Base-by-base conservation (phyloP, 768 basidiomycete species). In the Termitomyces sp. region DNA sequence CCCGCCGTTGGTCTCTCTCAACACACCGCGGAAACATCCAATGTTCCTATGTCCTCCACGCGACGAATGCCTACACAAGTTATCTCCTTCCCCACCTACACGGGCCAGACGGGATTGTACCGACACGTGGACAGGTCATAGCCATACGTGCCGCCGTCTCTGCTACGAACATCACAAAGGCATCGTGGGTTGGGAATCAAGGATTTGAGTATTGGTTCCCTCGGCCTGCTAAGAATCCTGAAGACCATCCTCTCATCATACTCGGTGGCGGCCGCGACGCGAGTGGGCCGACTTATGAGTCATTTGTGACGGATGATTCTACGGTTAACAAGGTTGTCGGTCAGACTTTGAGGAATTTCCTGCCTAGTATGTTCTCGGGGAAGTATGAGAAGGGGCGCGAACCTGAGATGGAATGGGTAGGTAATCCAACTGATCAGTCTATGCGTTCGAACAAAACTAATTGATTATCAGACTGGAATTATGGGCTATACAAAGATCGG, bases 121-220 rank as follows among this genome's bases (percentile, higher is more conserved):
- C 90, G 0, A 82, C 82, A 1, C 84, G 91, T 11, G 90, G 85
- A 0, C 91, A 93, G 63, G 74, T 87, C 45, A 70, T 74, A 58
- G 75, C 78, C 3, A 57, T 74, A 21, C 77, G 77, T n/a, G 70
- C 67, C 8, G 56, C 62, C 5, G 77, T 76, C 0, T 59, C 73
- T 1, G 53, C 70, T 2, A 64, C 72, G 8, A 64, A 74, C 17
- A 66, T 85, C 32, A 74, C 73, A 14, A 75, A 68, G 56, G 59
- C 66, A 40, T 70, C 78, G 3, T 85, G 81, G 82, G 70, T 59
- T 58, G 80, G 70, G 51, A 73, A 73, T 65, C 72, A 79, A 57
- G 81, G 80, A 0, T 78, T 72, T 61, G 87, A 90, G 61, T 93
- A 93, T 65, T 92, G 88, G 87, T 92, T 93, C 64, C 85, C 88